A percentile compares a stretch with the other conserved stretches of the same genome.
Evolutionary conservation across 371 early-diverging fungal genomes (phyloP).

Genomic region (Rhizopus stolonifer): DNA sequence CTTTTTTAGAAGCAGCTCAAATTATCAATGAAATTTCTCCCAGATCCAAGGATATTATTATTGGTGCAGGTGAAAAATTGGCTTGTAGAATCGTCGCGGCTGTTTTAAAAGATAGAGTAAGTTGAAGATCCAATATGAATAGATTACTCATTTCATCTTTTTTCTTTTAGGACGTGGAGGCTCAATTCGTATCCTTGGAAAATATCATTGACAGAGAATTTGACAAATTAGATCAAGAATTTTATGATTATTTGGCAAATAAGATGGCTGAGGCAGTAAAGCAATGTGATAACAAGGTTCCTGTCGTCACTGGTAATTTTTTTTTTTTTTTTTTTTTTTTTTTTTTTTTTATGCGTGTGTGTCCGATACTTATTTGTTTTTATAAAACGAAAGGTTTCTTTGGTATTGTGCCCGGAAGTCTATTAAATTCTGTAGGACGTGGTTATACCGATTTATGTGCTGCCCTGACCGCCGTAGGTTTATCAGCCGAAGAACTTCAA

Average conservation of each 20-base stretch:
- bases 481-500: slow-evolving; percentile 87
- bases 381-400: slow-evolving; percentile 91
- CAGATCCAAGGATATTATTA: slow-evolving; percentile 91
- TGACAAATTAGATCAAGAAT: slow-evolving; percentile 84
- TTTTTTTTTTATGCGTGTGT: too few species aligned
- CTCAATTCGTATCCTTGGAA: slow-evolving; percentile 84
- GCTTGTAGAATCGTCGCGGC: slow-evolving; percentile 89
- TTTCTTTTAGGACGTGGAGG: slow-evolving; percentile 68
- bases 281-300: slow-evolving; percentile 68
- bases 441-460: slow-evolving; percentile 98
- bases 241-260: slow-evolving; percentile 85
- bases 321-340: too few species aligned
- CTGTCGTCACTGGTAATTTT: slow-evolving; percentile 91
- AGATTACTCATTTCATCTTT: not conserved
- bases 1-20: slow-evolving; percentile 90
- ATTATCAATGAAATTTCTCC: slow-evolving; percentile 97
- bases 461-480: slow-evolving; percentile 90
- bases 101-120: slow-evolving; percentile 67
- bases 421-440: slow-evolving; percentile 90
- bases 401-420: slow-evolving; percentile 93
- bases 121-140: slow-evolving; percentile 1
- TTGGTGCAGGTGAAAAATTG: slow-evolving; percentile 93
- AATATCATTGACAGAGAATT: slow-evolving; percentile 79
- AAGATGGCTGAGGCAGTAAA: slow-evolving; percentile 66
- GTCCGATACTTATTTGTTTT: too few species aligned